These are phyloP conservation scores for Fusarium euwallaceae DNA, from an alignment of 2,329 filamentous ascomycete genomes.

Conservation along the genomic window DNA sequence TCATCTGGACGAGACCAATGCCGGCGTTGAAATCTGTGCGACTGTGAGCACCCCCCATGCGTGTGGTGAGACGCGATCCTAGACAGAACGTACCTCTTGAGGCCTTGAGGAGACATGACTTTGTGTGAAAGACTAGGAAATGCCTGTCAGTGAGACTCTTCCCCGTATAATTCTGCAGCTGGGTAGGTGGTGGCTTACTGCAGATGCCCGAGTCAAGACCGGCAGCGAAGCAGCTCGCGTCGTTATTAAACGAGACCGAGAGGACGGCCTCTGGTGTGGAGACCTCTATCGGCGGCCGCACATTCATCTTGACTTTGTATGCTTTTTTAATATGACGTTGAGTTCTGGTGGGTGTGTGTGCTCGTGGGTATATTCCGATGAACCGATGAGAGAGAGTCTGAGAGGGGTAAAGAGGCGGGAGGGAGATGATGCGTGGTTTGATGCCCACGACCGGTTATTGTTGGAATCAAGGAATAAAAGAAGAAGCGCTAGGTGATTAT, in stretches of 20 bases:
- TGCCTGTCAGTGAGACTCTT: slow-evolving; percentile 28
- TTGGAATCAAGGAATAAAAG: background rate
- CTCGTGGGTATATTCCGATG: slow-evolving; percentile 6
- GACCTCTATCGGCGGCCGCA: slow-evolving; percentile 85
- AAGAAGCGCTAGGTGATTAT: background rate
- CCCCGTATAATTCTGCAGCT: background rate
- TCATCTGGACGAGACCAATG: slow-evolving; percentile 86
- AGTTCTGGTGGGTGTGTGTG: background rate
- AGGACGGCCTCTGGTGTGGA: slow-evolving; percentile 81
- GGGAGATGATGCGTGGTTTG: slow-evolving; percentile 7
- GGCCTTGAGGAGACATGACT: slow-evolving; percentile 77
- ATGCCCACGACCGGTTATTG: background rate
- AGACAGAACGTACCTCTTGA: slow-evolving; percentile 56
- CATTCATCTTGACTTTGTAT: slow-evolving; percentile 77
- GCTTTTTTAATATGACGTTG: slow-evolving; percentile 22
- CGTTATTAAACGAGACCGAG: slow-evolving; percentile 87
- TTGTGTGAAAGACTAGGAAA: slow-evolving; percentile 76
- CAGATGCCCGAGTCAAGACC: slow-evolving; percentile 89
- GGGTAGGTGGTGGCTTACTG: slow-evolving; percentile 64
- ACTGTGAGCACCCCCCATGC: slow-evolving; percentile 2
- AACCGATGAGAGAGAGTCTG: slow-evolving; percentile 2
- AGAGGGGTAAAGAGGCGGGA: slow-evolving; percentile 35
- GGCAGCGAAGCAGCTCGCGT: slow-evolving; percentile 87
- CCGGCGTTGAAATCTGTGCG: slow-evolving; percentile 81
- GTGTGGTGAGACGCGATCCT: background rate